phyloP scores from a whole-genome alignment of 2,329 filamentous ascomycete species.

The Venturia oleaginea region DNA sequence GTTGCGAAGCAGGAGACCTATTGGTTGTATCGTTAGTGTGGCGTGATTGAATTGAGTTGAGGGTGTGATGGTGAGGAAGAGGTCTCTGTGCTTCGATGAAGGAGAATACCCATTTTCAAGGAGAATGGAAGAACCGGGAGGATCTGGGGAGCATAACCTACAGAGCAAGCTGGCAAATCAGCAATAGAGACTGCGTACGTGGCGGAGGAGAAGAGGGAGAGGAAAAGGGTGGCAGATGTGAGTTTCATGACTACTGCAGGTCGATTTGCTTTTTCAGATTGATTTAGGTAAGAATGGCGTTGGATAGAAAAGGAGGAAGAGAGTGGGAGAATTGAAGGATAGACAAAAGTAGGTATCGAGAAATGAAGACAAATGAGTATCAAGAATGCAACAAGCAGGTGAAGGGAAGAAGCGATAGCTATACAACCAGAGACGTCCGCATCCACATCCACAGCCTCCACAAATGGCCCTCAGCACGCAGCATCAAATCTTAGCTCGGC shows the following conservation, averaged over 20 bases:
- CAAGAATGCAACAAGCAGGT: neutral
- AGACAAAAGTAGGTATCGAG: neutral
- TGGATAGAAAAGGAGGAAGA: neutral
- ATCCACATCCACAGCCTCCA: neutral
- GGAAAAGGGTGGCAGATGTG: conserved; percentile 2
- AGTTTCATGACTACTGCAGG: conserved; percentile 11
- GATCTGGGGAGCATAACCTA: neutral
- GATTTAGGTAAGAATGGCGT: neutral
- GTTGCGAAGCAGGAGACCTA: conserved; percentile 40
- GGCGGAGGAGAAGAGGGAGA: conserved; percentile 8
- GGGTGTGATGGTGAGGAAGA: neutral
- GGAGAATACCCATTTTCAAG: neutral
- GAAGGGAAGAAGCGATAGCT: neutral
- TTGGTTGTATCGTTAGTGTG: neutral
- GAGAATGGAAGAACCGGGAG: neutral
- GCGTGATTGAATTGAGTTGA: neutral
- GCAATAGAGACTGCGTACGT: neutral
- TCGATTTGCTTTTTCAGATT: neutral
- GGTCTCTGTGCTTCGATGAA: neutral
- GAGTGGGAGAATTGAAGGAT: neutral
- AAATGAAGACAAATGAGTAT: neutral
- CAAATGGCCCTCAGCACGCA: neutral
- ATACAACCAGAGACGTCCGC: neutral
- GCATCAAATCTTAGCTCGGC: neutral
- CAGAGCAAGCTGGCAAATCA: conserved; percentile 13